Conservation (phyloP, 2,329 filamentous ascomycete genomes). For the Malbranchea zuffiana region DNA sequence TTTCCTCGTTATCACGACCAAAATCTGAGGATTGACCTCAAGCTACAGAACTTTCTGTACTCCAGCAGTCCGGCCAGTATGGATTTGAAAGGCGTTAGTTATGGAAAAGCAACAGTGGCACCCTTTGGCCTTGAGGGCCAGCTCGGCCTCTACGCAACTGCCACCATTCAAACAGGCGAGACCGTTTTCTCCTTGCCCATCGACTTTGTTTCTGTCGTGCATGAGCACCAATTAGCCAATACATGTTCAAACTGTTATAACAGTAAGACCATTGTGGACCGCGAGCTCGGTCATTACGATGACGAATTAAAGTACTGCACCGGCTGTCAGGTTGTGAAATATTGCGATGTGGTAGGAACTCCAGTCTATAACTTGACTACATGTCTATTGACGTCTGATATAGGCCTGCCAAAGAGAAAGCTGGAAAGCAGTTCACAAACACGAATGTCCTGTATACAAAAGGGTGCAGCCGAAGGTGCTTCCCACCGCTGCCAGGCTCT, state of each 20-base stretch:
- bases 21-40: no score
- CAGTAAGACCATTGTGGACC: conserved; percentile 22
- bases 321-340: conserved; percentile 47
- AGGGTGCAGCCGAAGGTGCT: conserved; percentile 37
- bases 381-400: background rate
- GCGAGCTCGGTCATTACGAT: conserved; percentile 14
- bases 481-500: conserved; percentile 46
- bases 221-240: conserved; percentile 41
- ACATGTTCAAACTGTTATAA: conserved; percentile 50
- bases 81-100: no score
- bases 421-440: conserved; percentile 50
- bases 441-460: conserved; percentile 47
- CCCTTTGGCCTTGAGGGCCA: no score
- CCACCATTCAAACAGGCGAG: conserved; percentile 39
- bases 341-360: conserved; percentile 47
- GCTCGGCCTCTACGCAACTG: conserved; percentile 47
- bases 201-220: conserved; percentile 45
- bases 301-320: conserved; percentile 44
- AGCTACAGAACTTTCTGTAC: no score
- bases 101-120: no score
- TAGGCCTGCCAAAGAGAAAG: conserved; percentile 49
- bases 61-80: no score
- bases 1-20: no score
- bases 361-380: conserved; percentile 2
- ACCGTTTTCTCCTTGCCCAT: conserved; percentile 40